phyloP scores from a whole-genome alignment of 805 yeast species.

The Wickerhamomyces canadensis region DNA sequence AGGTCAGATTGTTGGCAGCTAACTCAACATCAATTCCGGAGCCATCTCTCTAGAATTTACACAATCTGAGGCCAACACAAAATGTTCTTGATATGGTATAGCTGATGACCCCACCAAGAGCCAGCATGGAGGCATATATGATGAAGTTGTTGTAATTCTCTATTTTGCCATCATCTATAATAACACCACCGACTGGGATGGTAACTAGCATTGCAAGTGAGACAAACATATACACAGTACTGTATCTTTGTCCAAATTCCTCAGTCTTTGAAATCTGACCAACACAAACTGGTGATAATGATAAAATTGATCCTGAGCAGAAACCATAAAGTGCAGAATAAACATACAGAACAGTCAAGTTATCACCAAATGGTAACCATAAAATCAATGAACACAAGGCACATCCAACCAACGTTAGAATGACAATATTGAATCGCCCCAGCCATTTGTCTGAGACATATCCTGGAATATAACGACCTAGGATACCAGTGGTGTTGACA shows the following conservation, averaged over 20 bases:
- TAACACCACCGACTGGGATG: conserved; percentile 46
- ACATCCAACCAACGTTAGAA: conserved; percentile 29
- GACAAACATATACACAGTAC: conserved; percentile 52
- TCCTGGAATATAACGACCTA: conserved; percentile 43
- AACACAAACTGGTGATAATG: conserved; percentile 54
- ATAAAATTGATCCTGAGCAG: conserved; percentile 48
- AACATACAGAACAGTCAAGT: conserved; percentile 32
- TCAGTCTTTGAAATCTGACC: conserved; percentile 53
- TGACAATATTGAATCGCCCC: conserved; percentile 51
- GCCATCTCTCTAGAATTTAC: conserved; percentile 30
- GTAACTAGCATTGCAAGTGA: conserved; percentile 44
- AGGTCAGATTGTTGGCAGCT: no score
- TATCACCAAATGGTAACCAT: conserved; percentile 40
- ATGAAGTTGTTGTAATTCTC: conserved; percentile 38
- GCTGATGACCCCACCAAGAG: conserved; percentile 31
- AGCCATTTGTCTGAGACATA: conserved; percentile 35
- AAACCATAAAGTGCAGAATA: conserved; percentile 50
- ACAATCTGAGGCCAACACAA: conserved; percentile 37
- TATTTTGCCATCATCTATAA: conserved; percentile 31
- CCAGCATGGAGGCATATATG: conserved; percentile 36
- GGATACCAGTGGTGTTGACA: conserved; percentile 39
- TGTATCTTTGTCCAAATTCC: conserved; percentile 50
- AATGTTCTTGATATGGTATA: conserved; percentile 36
- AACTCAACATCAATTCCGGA: no score
- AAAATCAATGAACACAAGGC: conserved; percentile 30